Evolutionary conservation across 805 yeast genomes (phyloP), one percentile per base, ranked within the genome.

Genomic region (Clavispora santaluciae): DNA sequence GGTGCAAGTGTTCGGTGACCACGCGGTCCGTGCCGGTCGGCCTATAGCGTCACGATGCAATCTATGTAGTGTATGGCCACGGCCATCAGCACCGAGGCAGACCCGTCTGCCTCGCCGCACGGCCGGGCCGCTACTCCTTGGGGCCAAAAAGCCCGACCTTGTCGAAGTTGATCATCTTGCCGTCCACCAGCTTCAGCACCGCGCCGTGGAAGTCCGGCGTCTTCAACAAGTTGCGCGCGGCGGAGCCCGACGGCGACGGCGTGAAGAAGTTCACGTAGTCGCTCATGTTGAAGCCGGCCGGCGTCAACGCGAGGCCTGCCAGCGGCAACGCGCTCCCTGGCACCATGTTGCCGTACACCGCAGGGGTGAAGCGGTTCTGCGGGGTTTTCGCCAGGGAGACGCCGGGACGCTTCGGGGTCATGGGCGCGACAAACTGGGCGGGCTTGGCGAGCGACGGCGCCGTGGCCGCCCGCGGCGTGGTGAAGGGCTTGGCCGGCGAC

Each of bases 221-320:
- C 41, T 63, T 63, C 44, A 67, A 51, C 31, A 68, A 56, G 25
- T 46, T 44, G 15, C 49, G 50, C 22, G 34, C 35, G 20, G 36
- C 25, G 7, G 34, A 18, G 7, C 42, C 43, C 7, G 31, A 38
- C 2, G 85, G 85, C 8, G 86, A 79, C 3, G 93, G 93, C 1
- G 90, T 80, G 56, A 82, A 81, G 47, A 84, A 72, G 56, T 86
- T 83, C 28, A 87, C 83, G 57, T 85, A 86, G 57, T 86, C 95
- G 56, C 79, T 81, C 81, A 86, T 78, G 60, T 86, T 86, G 65
- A 86, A 86, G 2, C 83, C 84, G 1, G 83, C 83, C 0, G 86
- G 83, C 7, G 74, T 60, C 23, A 71, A 68, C 11, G 72, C 69
- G 31, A 69, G 51, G 0, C 73, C 73, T 2, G 66, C 63, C 2